phyloP scores from a whole-genome alignment of 1,284 basidiomycete genomes.

The Coniferiporia weirii region DNA sequence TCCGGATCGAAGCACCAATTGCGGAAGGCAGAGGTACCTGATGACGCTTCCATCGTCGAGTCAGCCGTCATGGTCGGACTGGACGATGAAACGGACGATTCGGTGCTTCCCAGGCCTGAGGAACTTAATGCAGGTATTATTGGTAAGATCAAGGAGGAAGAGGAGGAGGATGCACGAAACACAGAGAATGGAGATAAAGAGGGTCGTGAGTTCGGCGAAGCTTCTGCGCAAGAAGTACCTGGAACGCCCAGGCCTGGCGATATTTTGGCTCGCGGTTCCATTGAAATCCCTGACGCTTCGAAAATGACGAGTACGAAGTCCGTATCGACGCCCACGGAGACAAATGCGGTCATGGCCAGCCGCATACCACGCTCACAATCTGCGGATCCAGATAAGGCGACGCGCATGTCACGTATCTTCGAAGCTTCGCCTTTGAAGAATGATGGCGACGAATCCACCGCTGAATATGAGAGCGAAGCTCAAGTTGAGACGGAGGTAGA shows the following conservation, averaged over 20 bases:
- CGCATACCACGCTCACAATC: conserved; percentile 71
- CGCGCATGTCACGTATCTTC: conserved; percentile 52
- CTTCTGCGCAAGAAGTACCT: conserved; percentile 9
- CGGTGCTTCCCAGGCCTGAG: not conserved
- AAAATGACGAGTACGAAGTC: conserved; percentile 5
- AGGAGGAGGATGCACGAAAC: conserved; percentile 26
- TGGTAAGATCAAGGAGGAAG: conserved; percentile 28
- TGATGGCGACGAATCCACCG: conserved; percentile 17
- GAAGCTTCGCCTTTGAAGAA: conserved; percentile 26
- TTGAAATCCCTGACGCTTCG: conserved; percentile 15
- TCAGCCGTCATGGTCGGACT: conserved; percentile 17
- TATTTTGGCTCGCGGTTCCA: conserved; percentile 1
- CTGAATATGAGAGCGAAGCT: conserved; percentile 20
- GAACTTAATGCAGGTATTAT: not conserved
- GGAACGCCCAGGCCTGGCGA: conserved; percentile 12
- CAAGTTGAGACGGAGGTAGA: conserved; percentile 16
- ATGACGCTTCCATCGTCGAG: conserved; percentile 19
- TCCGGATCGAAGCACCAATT: conserved; percentile 19
- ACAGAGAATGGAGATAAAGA: conserved; percentile 19
- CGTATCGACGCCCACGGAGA: conserved; percentile 18
- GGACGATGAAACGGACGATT: conserved; percentile 17
- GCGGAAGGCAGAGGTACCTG: conserved; percentile 29
- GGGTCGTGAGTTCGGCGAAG: conserved; percentile 4
- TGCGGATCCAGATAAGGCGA: conserved; percentile 59
- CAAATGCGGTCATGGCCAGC: conserved; percentile 21